These are phyloP conservation scores for Penicillium taxi DNA, from an alignment of 495 filamentous ascomycete species.

Conservation along the genomic window DNA sequence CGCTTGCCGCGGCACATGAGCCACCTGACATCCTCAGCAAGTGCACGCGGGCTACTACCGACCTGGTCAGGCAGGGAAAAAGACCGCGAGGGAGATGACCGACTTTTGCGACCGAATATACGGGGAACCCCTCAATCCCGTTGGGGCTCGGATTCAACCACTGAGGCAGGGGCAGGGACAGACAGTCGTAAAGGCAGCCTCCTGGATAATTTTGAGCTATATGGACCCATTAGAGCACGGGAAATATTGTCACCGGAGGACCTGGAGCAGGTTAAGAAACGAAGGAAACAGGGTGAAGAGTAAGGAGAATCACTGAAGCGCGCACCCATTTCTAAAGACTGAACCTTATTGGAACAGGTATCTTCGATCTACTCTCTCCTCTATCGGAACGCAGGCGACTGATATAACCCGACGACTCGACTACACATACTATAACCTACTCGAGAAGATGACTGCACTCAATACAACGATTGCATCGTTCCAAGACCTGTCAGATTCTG, in stretches of 20 bases:
- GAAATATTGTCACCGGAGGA: constrained; percentile 37
- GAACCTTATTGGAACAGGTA: constrained; percentile 18
- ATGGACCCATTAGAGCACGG: constrained; percentile 23
- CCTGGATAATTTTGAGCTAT: constrained; percentile 23
- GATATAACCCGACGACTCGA: constrained; percentile 68
- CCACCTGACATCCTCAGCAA: constrained; percentile 28
- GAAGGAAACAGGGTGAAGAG: constrained; percentile 41
- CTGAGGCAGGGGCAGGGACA: constrained; percentile 10
- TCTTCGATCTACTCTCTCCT: constrained; percentile 29
- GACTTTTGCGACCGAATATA: constrained; percentile 25
- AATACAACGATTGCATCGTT: constrained; percentile 60
- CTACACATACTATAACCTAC: constrained; percentile 75
- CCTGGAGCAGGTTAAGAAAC: constrained; percentile 32
- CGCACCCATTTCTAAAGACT: background rate
- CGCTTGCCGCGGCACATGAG: constrained; percentile 34
- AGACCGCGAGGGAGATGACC: constrained; percentile 28
- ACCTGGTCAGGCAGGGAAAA: constrained; percentile 30
- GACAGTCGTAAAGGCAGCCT: constrained; percentile 30
- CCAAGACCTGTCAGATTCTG: constrained; percentile 59
- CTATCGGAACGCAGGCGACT: constrained; percentile 36
- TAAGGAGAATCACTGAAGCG: constrained; percentile 24
- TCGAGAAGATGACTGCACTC: constrained; percentile 66
- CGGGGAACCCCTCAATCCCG: constrained; percentile 28
- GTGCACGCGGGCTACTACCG: constrained; percentile 28
- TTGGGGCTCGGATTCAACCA: constrained; percentile 30